phyloP scores from a whole-genome alignment of 179 eudicot species.

The Pouteria campechiana region DNA sequence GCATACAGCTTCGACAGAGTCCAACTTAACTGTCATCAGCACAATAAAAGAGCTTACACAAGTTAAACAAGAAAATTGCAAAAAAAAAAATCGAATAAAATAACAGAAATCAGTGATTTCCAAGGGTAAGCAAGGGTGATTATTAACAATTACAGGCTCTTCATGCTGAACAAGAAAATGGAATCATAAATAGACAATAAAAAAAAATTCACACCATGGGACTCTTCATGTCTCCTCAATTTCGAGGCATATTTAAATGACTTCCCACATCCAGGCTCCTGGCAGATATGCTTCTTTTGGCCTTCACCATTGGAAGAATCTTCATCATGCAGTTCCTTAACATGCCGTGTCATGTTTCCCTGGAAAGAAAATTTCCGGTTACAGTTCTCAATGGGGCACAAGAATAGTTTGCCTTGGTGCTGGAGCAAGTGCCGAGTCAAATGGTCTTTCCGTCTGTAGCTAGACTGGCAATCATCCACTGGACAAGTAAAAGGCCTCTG shows the following conservation, averaged over 20 bases:
- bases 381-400: constrained; percentile 53
- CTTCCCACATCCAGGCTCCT: constrained; percentile 75
- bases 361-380: constrained; percentile 33
- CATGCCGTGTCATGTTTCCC: constrained; percentile 58
- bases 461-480: constrained; percentile 55
- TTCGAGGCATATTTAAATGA: constrained; percentile 57
- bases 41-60: too few relatives aligned
- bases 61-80: too few relatives aligned
- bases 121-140: not conserved
- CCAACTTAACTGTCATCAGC: constrained; percentile 38
- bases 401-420: constrained; percentile 69
- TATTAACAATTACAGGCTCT: too few relatives aligned
- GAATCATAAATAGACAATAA: not conserved
- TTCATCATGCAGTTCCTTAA: constrained; percentile 49
- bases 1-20: constrained; percentile 52
- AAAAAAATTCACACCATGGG: constrained; percentile 47
- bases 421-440: constrained; percentile 62
- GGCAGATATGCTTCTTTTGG: constrained; percentile 40
- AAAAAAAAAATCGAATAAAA: too few relatives aligned
- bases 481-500: constrained; percentile 83
- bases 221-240: constrained; percentile 54
- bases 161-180: not conserved
- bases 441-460: constrained; percentile 86
- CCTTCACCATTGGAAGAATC: constrained; percentile 10
- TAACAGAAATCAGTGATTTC: too few relatives aligned